Base-by-base conservation (phyloP, 106 monocot species). In the Hemerocallis citrina region DNA sequence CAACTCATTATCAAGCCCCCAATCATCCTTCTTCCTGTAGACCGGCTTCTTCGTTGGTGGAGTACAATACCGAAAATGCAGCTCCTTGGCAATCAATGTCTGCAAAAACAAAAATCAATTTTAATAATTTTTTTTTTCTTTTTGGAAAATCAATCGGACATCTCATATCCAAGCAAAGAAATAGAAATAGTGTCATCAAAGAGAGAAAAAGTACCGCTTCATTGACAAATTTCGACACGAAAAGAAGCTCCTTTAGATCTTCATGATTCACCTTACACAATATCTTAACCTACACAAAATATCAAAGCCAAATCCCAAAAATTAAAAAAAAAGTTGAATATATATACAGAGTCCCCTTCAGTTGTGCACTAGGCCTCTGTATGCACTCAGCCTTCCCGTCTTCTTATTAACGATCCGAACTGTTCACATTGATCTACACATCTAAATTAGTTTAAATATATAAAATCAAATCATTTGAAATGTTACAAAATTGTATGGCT, bases 61-160 rank as follows among this genome's bases (percentile, higher is more conserved):
- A 31, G 81, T 81, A 48, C 64, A 65, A 33, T 59, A 81, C 5
- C 55, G 46, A 41, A 76, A 76, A 72, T 81, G 76, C 39, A 45
- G 3, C 50, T 76, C 63, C 54, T 28, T 81, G 2, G 81, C 81
- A 49, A 65, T 63, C 45, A 65, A 52, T 45, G 81, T 47, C 81
- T 6, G 4, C 15, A 43, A 43, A 17, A 46, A 24, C 36, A 16
- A n/a, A n/a, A 40, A 72, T 23, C 15, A 1, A 39, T 10, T 2
- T 19, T 37, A 25, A 17, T 16, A 54, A n/a, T 42, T 28, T n/a
- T n/a, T n/a, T n/a, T n/a, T n/a, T n/a, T n/a, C n/a, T n/a, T n/a
- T n/a, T n/a, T n/a, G n/a, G n/a, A n/a, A n/a, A n/a, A n/a, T n/a
- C n/a, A n/a, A n/a, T n/a, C n/a, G n/a, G n/a, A n/a, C n/a, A n/a